These are phyloP conservation scores for Russula earlei DNA, from an alignment of 768 basidiomycete species.

Conservation along the genomic window DNA sequence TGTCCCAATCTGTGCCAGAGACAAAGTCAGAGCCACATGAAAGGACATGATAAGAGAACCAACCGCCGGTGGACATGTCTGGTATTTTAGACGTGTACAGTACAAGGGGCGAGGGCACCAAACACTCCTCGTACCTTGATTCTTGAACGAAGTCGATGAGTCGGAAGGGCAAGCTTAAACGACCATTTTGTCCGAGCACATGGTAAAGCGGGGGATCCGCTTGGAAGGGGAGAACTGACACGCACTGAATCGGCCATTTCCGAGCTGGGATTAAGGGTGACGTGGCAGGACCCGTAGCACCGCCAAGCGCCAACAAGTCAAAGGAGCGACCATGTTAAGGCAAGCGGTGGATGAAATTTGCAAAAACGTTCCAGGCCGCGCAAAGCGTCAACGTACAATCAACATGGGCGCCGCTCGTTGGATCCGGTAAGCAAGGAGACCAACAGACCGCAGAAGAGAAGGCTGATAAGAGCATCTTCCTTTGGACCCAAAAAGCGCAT, in stretches of 20 bases:
- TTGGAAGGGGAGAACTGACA: too few relatives aligned
- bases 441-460: background rate
- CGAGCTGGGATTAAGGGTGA: too few relatives aligned
- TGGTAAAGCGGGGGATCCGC: too few relatives aligned
- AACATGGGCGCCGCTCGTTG: background rate
- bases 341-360: too few relatives aligned
- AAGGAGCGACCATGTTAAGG: background rate
- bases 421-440: background rate
- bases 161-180: background rate
- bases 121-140: background rate
- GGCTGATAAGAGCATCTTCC: background rate
- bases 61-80: too few relatives aligned
- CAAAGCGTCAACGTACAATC: too few relatives aligned
- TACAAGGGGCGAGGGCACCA: background rate
- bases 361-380: background rate
- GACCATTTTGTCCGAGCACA: too few relatives aligned
- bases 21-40: background rate
- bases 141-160: background rate
- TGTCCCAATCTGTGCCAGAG: too few relatives aligned
- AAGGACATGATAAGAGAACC: background rate
- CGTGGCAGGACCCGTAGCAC: background rate
- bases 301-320: background rate
- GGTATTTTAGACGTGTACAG: too few relatives aligned
- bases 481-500: background rate
- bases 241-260: too few relatives aligned